Base-by-base conservation (phyloP, 495 filamentous ascomycete genomes). In the Penicillium lividum region DNA sequence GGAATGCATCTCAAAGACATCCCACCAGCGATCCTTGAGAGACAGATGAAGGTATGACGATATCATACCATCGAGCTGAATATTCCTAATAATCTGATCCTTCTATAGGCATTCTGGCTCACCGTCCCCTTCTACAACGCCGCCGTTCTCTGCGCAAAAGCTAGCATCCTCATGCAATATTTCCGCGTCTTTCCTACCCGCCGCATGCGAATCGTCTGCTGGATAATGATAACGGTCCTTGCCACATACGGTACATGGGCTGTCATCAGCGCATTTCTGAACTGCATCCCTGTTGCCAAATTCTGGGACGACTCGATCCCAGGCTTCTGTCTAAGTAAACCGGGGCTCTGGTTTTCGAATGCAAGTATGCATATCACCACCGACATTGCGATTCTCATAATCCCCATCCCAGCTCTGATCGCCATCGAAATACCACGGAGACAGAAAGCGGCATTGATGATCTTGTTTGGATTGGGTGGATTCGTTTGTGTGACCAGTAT, bases 361-460 rank as follows among this genome's bases (percentile, higher is more conserved):
- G 73, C 77, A 3, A 67, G 73, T 16, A 77, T 84, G 70, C 82
- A 85, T 54, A 79, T 82, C 31, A 46, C 77, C 5, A 81, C 79
- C 28, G 82, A 85, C 54, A 46, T 84, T 7, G 71, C 72, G 3
- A 83, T 84, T 31, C 57, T 85, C 18, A 59, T 79, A 13, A 81
- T 84, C 34, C 82, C 82, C 0, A 76, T 85, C 30, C 72, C 72
- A 0, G 80, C 76, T 3, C 60, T 84, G 36, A 67, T 67, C 51
- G 58, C 66, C 4, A 67, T 85, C 18, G 75, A 82, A 8, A 66
- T 84, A 50, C 73, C 77, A 6, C 65, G 55, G 43, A 78, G 66
- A 50, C 77, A 82, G 54, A 84, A 79, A 61, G 42, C 79, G 38
- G 74, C 72, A 3, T 57, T 83, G 27, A 74, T 75, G 38, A 62